Evolutionary conservation across 2,329 filamentous ascomycete genomes (phyloP).

Genomic region (Plenodomus tracheiphilus): DNA sequence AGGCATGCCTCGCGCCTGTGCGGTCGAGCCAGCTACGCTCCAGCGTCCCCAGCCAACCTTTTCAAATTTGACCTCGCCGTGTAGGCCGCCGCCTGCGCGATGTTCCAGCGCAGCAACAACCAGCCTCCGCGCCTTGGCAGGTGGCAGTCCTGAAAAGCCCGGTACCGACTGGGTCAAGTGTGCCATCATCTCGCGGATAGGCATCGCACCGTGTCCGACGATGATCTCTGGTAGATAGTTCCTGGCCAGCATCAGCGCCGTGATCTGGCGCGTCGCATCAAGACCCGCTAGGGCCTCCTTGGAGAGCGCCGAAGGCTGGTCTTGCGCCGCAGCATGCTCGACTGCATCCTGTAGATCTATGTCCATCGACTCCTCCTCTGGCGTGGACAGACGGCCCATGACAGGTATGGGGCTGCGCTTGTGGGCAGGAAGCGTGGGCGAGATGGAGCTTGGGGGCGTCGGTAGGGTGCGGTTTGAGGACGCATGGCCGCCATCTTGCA

Average conservation of each 20-base stretch:
- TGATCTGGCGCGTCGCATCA: slow-evolving; percentile 82
- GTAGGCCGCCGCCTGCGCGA: slow-evolving; percentile 62
- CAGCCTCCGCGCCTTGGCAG: slow-evolving; percentile 84
- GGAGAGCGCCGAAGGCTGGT: slow-evolving; percentile 50
- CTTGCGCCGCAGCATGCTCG: slow-evolving; percentile 54
- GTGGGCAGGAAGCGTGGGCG: slow-evolving; percentile 81
- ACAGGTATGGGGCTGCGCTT: slow-evolving; percentile 64
- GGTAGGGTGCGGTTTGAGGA: slow-evolving; percentile 61
- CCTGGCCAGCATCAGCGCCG: slow-evolving; percentile 80
- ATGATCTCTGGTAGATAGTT: slow-evolving; percentile 90
- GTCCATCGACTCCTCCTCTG: slow-evolving; percentile 66
- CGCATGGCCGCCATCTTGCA: slow-evolving; percentile 34
- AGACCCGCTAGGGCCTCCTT: slow-evolving; percentile 57
- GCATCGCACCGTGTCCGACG: slow-evolving; percentile 83
- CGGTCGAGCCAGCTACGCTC: slow-evolving; percentile 61
- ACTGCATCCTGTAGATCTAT: slow-evolving; percentile 77
- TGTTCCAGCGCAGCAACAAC: slow-evolving; percentile 92
- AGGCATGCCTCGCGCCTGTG: slow-evolving; percentile 57
- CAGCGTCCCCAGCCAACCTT: slow-evolving; percentile 98
- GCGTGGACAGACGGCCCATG: slow-evolving; percentile 51
- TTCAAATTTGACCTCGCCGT: slow-evolving; percentile 80
- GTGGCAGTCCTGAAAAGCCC: slow-evolving; percentile 85
- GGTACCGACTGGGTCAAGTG: slow-evolving; percentile 92
- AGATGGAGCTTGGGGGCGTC: slow-evolving; percentile 94
- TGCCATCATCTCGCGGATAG: slow-evolving; percentile 93